These are phyloP conservation scores for Fremontodendron californicum DNA, from an alignment of 345 rosid genomes.

Conservation along the genomic window DNA sequence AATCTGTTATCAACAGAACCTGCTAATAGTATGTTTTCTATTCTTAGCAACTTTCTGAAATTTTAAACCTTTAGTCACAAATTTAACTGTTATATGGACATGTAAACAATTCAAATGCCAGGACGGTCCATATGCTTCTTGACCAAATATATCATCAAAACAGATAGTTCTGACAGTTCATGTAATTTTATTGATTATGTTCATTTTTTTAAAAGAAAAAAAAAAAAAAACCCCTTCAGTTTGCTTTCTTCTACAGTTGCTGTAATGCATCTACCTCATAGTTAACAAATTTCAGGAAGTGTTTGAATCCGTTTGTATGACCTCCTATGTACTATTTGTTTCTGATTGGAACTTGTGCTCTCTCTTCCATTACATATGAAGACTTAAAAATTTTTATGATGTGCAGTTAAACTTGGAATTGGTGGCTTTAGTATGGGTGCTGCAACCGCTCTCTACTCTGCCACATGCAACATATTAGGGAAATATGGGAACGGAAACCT, in stretches of 20 bases:
- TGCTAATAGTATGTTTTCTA: conserved; percentile 47
- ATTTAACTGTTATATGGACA: not conserved
- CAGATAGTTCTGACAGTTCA: too few species aligned
- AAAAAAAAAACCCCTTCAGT: not conserved
- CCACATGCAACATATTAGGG: conserved; percentile 51
- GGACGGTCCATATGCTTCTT: not conserved
- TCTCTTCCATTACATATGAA: too few species aligned
- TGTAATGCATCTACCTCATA: not conserved
- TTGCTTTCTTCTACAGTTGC: not conserved
- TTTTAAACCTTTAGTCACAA: not conserved
- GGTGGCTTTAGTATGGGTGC: conserved; percentile 92
- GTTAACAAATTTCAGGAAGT: not conserved
- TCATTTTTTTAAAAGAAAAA: not conserved
- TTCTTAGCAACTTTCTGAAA: not conserved
- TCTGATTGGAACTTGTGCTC: not conserved
- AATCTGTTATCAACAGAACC: conserved; percentile 74
- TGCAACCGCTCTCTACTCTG: conserved; percentile 63
- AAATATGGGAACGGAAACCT: conserved; percentile 46
- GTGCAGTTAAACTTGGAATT: conserved; percentile 53
- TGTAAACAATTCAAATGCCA: not conserved
- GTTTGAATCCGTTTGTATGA: not conserved
- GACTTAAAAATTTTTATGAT: not conserved
- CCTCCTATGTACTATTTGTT: not conserved
- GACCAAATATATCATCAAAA: not conserved
- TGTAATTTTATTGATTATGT: not conserved